Base-by-base conservation (phyloP, 371 early-diverging fungal genomes). In the Mortierella sp. region DNA sequence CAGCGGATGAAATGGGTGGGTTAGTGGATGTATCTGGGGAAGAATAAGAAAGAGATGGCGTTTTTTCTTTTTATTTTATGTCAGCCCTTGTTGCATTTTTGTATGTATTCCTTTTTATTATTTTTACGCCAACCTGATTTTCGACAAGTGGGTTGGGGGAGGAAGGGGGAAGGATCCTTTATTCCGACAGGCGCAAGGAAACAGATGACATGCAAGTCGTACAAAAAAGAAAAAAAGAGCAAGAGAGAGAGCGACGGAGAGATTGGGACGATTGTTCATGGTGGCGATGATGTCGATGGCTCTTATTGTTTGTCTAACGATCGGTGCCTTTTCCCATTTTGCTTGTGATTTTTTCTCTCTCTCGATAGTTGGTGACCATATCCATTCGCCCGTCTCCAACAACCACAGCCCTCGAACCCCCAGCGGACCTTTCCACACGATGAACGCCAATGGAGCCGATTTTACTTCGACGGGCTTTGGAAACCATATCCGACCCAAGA, bases 371-470 rank as follows among this genome's bases (percentile, higher is more conserved):
- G 65, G 69, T 63, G 73, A 79, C 70, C 68, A 69, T 29, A 73
- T 79, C 50, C 79, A 79, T 31, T 79, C 79, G 19, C 79, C 79
- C 19, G 79, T 73, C 10, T 79, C 79, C 11, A 79, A 73, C 74
- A 75, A 69, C 44, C 79, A 79, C 52, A 79, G 79, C 70, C 79
- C 79, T 40, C 79, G 79, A 22, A 79, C 79, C 22, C 79, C 79
- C 24, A 79, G 79, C 44, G 79, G 73, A 34, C 58, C 79, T 22
- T 79, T 79, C 74, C 79, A 79, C 44, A 79, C 79, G 47, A 79
- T 79, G 73, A 74, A 74, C 61, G 74, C 79, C 70, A 79, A 79
- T 50, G 79, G 79, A 55, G 70, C 79, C n/a, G 79, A 79, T 63
- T 79, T 79, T 61, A 73, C 78, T 4, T 66, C 79, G 8, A 55